phyloP scores from a whole-genome alignment of 495 filamentous ascomycete species.

The Rostrohypoxylon terebratum region DNA sequence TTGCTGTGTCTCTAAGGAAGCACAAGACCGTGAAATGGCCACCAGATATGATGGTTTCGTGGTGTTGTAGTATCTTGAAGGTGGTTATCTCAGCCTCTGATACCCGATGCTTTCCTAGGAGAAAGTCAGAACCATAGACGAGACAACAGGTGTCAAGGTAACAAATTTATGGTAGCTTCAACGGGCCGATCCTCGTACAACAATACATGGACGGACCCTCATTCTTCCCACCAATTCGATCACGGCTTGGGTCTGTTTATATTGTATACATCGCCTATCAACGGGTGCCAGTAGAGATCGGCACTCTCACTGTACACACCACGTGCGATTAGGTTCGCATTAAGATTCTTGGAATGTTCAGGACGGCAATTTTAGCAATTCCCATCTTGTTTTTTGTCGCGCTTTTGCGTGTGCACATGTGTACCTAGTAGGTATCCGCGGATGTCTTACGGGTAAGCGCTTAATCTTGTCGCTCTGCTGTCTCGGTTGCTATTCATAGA shows the following conservation, averaged over 20 bases:
- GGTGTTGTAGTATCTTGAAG: background rate
- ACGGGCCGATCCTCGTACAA: conserved; percentile 45
- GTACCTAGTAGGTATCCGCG: conserved; percentile 5
- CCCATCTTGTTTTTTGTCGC: conserved; percentile 29
- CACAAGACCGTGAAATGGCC: background rate
- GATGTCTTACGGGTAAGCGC: conserved; percentile 44
- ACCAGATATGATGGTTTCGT: background rate
- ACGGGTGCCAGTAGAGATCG: conserved; percentile 42
- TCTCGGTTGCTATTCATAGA: conserved; percentile 31
- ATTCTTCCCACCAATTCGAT: conserved; percentile 22
- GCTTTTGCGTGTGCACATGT: no score
- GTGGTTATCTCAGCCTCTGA: background rate
- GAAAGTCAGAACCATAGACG: background rate
- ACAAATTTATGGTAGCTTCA: conserved; percentile 25
- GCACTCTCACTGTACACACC: conserved; percentile 20
- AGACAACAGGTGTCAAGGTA: background rate
- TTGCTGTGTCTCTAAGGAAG: background rate
- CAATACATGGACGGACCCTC: conserved; percentile 15
- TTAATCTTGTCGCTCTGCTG: conserved; percentile 18
- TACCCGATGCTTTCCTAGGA: background rate
- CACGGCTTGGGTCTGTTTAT: conserved; percentile 15
- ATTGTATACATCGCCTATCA: conserved; percentile 34
- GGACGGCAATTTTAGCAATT: conserved; percentile 43
- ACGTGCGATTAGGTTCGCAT: conserved; percentile 32
- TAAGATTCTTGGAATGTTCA: conserved; percentile 17